These are phyloP conservation scores for Trypanosoma scelopori DNA, from an alignment of 208 protist species.

Conservation along the genomic window DNA sequence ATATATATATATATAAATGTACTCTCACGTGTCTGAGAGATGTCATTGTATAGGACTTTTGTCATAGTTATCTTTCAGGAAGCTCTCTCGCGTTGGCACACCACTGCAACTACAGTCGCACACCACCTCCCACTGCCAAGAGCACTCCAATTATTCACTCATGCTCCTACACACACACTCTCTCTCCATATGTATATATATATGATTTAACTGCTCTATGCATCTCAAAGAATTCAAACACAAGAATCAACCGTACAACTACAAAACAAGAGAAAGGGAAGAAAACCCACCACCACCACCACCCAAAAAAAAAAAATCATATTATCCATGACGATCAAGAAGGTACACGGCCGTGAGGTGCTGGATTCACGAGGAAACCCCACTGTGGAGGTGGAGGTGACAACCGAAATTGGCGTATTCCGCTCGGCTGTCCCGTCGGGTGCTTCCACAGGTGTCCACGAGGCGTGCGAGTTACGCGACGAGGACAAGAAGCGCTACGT, in stretches of 20 bases:
- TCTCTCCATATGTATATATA: not conserved
- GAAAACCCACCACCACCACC: constrained; percentile 1
- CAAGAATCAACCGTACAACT: constrained; percentile 5
- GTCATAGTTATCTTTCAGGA: not conserved
- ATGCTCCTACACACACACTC: no score
- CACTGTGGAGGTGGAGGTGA: constrained; percentile 96
- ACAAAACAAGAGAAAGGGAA: no score
- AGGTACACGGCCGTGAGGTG: constrained; percentile 86
- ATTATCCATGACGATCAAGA: constrained; percentile 71
- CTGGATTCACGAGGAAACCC: constrained; percentile 91
- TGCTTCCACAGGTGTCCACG: constrained; percentile 98
- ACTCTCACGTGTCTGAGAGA: not conserved
- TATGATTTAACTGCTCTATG: not conserved
- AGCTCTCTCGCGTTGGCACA: not conserved
- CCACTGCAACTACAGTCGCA: constrained; percentile 5
- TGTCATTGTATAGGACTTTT: not conserved
- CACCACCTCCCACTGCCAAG: not conserved
- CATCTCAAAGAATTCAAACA: constrained; percentile 2
- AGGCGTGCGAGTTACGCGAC: constrained; percentile 98
- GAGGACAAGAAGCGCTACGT: constrained; percentile 92
- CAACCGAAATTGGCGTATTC: constrained; percentile 94
- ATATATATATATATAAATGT: constrained; percentile 15
- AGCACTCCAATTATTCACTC: not conserved
- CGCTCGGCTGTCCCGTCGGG: constrained; percentile 97
- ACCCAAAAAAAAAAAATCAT: not conserved